Percentiles rank a stretch among this genome's conserved stretches.
Evolutionary conservation across 2,329 filamentous ascomycete species (phyloP).

Genomic region (Pyrenophora seminiperda): DNA sequence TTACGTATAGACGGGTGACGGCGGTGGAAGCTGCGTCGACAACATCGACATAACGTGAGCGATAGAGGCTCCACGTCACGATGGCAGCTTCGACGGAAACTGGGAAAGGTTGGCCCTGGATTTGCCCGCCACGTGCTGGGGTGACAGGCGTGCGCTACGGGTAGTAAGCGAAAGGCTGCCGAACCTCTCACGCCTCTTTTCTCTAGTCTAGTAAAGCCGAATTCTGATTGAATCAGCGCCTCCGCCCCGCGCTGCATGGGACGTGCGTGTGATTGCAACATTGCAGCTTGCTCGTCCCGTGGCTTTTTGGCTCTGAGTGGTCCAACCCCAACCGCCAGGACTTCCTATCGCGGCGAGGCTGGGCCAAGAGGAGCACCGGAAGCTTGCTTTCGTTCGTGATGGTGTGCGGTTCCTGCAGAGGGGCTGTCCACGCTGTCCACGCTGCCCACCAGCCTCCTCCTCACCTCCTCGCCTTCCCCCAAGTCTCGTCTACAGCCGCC

Average conservation of each 20-base stretch:
- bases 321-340: slow-evolving; percentile 18
- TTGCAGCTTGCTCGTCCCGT: slow-evolving; percentile 10
- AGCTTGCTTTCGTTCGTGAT: slow-evolving; percentile 5
- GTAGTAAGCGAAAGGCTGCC: no score
- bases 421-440: no score
- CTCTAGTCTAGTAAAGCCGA: not conserved
- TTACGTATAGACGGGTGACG: no score
- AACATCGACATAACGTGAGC: no score
- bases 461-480: not conserved
- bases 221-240: slow-evolving; percentile 25
- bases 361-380: slow-evolving; percentile 2
- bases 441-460: not conserved
- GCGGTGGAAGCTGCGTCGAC: no score
- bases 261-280: slow-evolving; percentile 6
- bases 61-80: no score
- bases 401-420: slow-evolving; percentile 6
- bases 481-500: not conserved
- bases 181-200: no score
- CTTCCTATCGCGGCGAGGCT: slow-evolving; percentile 16
- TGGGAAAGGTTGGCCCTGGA: no score
- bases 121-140: no score
- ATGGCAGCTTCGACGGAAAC: no score
- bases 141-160: no score
- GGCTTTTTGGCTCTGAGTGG: slow-evolving; percentile 19
- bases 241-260: slow-evolving; percentile 8